These are phyloP conservation scores for Phytophthora fragariae DNA, from an alignment of 352 stramenopile species.

Conservation along the genomic window DNA sequence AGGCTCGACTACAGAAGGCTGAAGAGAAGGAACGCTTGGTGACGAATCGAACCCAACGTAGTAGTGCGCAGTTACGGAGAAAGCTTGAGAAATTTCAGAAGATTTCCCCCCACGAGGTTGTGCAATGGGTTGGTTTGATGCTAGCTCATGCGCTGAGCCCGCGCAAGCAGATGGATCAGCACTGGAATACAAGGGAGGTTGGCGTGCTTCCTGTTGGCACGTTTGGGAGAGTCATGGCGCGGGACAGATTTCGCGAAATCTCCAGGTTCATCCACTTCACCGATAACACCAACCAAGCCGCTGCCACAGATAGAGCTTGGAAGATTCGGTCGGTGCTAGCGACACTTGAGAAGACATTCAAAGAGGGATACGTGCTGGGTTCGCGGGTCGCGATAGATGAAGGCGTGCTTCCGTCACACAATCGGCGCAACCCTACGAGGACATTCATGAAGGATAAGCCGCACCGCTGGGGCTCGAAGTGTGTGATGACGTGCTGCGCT, in stretches of 20 bases:
- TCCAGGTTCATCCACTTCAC: neutral
- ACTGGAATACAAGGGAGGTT: neutral
- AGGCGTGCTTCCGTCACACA: neutral
- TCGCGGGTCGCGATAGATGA: neutral
- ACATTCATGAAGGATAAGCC: constrained; percentile 3
- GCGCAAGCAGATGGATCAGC: neutral
- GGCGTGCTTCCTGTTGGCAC: neutral
- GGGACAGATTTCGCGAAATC: neutral
- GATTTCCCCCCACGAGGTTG: neutral
- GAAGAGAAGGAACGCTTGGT: neutral
- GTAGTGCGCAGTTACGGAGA: neutral
- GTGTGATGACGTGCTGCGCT: neutral
- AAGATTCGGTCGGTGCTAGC: neutral
- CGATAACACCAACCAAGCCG: neutral
- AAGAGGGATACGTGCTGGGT: neutral
- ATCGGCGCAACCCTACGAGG: neutral
- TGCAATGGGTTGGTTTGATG: neutral
- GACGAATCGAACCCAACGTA: neutral
- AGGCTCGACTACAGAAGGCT: neutral
- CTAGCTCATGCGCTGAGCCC: neutral
- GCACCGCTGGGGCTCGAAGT: neutral
- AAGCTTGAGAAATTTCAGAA: neutral
- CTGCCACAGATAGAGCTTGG: neutral
- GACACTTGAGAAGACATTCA: neutral
- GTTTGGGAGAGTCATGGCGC: neutral